Evolutionary conservation across 2,329 filamentous ascomycete genomes (phyloP).

Genomic region (Diplodia seriata): DNA sequence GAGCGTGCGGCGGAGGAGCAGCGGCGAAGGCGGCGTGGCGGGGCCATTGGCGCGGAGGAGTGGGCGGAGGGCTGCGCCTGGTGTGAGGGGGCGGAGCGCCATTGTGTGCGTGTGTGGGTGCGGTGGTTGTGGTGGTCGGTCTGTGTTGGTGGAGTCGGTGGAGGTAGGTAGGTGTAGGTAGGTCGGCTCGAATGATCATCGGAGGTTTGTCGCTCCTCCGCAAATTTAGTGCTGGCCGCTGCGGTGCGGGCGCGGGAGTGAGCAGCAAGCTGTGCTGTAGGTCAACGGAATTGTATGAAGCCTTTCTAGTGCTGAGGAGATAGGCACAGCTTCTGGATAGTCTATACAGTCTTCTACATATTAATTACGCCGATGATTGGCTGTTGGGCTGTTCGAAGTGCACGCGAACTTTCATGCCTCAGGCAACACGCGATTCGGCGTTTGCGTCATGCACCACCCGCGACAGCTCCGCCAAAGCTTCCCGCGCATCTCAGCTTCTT

Average conservation of each 20-base stretch:
- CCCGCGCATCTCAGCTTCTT: conserved; percentile 1
- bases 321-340: too few species aligned
- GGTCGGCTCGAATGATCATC: conserved; percentile 20
- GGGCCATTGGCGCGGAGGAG: conserved; percentile 2
- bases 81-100: neutral
- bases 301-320: neutral
- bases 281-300: neutral
- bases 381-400: neutral
- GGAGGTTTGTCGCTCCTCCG: conserved; percentile 7
- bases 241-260: neutral
- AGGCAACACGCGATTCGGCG: neutral
- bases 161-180: neutral
- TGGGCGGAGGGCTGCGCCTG: neutral
- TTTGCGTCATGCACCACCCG: conserved; percentile 18
- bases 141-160: neutral
- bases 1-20: conserved; percentile 31
- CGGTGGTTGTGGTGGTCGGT: neutral
- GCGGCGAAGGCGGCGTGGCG: neutral
- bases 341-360: neutral
- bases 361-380: neutral
- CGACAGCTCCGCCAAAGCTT: conserved; percentile 10
- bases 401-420: neutral
- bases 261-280: neutral
- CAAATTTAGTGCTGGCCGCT: conserved; percentile 18
- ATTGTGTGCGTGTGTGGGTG: neutral